Evolutionary conservation across 768 basidiomycete species (phyloP).

Genomic region (Boletus sensibilis): DNA sequence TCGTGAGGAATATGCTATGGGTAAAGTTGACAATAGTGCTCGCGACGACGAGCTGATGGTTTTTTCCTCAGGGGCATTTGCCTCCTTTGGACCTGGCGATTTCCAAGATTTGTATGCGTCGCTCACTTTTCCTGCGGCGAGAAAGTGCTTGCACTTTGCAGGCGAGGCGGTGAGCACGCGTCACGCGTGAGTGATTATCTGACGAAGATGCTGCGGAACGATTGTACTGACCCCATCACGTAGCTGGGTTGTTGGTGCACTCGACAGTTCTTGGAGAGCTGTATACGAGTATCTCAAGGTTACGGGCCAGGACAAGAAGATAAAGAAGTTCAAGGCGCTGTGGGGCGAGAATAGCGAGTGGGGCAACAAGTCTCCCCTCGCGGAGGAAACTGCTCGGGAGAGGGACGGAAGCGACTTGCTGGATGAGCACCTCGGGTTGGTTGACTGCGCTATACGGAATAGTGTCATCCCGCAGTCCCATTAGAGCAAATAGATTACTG

Average conservation of each 20-base stretch:
- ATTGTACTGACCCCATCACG: not conserved
- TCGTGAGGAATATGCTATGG: slow-evolving; percentile 33
- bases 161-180: slow-evolving; percentile 30
- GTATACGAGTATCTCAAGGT: slow-evolving; percentile 27
- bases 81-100: slow-evolving; percentile 39
- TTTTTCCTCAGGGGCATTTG: slow-evolving; percentile 34
- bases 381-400: not conserved
- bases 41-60: not conserved
- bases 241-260: slow-evolving; percentile 40
- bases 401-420: not conserved
- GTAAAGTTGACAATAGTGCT: slow-evolving; percentile 20
- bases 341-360: slow-evolving; percentile 36
- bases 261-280: slow-evolving; percentile 38
- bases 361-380: not conserved
- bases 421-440: slow-evolving; percentile 2
- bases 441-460: not conserved
- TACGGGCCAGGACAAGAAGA: slow-evolving; percentile 8
- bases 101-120: slow-evolving; percentile 33
- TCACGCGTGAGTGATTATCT: slow-evolving; percentile 33
- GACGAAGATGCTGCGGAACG: not conserved
- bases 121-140: slow-evolving; percentile 30
- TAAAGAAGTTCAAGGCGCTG: slow-evolving; percentile 14
- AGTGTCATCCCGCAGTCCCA: not conserved
- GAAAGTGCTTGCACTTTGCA: slow-evolving; percentile 8
- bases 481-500: not conserved